A percentile compares a stretch with the other conserved stretches of the same genome.
These are phyloP conservation scores for Boletus subcaerulescens DNA, from an alignment of 768 basidiomycete species.

Conservation along the genomic window DNA sequence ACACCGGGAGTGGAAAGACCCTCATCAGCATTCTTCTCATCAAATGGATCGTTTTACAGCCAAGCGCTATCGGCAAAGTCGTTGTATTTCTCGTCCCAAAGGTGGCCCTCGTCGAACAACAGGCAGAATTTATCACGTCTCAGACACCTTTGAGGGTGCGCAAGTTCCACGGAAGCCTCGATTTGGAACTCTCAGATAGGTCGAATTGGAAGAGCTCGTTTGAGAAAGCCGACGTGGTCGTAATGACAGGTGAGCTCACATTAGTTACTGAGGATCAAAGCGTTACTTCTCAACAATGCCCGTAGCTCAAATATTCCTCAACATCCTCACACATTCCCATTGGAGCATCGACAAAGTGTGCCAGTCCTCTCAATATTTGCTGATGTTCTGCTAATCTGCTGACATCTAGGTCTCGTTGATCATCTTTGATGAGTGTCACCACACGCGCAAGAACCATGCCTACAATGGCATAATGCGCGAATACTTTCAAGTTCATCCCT, in stretches of 20 bases:
- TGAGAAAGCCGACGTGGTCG: constrained; percentile 65
- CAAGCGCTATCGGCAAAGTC: constrained; percentile 50
- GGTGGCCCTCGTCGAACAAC: constrained; percentile 83
- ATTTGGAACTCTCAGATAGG: constrained; percentile 69
- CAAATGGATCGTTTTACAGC: constrained; percentile 64
- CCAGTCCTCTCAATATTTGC: background rate
- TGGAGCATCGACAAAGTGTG: constrained; percentile 66
- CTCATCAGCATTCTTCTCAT: constrained; percentile 63
- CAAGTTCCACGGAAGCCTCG: constrained; percentile 67
- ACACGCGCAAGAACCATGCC: constrained; percentile 53
- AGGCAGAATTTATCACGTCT: constrained; percentile 60
- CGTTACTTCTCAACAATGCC: constrained; percentile 1
- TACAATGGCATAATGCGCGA: constrained; percentile 59
- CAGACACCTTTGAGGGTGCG: constrained; percentile 66
- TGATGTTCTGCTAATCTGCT: background rate
- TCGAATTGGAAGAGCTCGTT: constrained; percentile 64
- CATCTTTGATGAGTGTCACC: constrained; percentile 59
- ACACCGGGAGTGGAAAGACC: constrained; percentile 63
- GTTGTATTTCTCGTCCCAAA: constrained; percentile 83
- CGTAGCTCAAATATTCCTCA: constrained; percentile 78
- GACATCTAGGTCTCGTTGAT: constrained; percentile 48
- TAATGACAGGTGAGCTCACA: constrained; percentile 69
- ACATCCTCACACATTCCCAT: constrained; percentile 76
- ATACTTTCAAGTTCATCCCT: constrained; percentile 44
- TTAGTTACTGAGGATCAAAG: background rate